Evolutionary conservation across 2,329 filamentous ascomycete genomes (phyloP).

Genomic region (Aotearoamyces nothofagi): DNA sequence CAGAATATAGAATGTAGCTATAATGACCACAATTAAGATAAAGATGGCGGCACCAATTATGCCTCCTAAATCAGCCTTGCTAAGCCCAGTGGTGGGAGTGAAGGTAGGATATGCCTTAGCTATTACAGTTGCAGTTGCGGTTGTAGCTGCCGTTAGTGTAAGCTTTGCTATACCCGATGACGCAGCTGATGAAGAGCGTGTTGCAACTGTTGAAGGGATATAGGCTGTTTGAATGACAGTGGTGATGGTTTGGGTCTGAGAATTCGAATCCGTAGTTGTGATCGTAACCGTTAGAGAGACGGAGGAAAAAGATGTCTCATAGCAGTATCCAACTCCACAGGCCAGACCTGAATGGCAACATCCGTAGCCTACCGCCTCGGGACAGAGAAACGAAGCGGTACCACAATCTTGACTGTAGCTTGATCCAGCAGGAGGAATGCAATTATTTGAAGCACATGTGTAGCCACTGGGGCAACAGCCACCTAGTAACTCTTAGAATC

Average conservation of each 20-base stretch:
- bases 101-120: conserved; percentile 19
- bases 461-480: conserved; percentile 31
- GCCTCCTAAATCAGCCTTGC: conserved; percentile 29
- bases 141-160: conserved; percentile 7
- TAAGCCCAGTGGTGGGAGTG: conserved; percentile 14
- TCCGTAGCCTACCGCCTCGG: conserved; percentile 32
- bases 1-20: conserved; percentile 32
- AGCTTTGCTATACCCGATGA: conserved; percentile 10
- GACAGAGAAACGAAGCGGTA: conserved; percentile 30
- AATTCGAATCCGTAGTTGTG: conserved; percentile 29
- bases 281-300: conserved; percentile 26
- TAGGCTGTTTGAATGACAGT: conserved; percentile 13
- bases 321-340: conserved; percentile 32
- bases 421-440: conserved; percentile 27
- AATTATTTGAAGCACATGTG: conserved; percentile 25
- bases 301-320: conserved; percentile 29
- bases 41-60: conserved; percentile 35
- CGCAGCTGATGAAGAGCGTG: conserved; percentile 23
- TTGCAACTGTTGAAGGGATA: conserved; percentile 15
- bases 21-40: conserved; percentile 31
- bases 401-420: conserved; percentile 27
- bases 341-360: conserved; percentile 35
- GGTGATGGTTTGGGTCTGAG: conserved; percentile 24
- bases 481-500: conserved; percentile 16
- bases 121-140: conserved; percentile 5